A percentile compares a stretch with the other conserved stretches of the same genome.
These are phyloP conservation scores for Prunus campanulata DNA, from an alignment of 306 rosid genomes.

Conservation along the genomic window DNA sequence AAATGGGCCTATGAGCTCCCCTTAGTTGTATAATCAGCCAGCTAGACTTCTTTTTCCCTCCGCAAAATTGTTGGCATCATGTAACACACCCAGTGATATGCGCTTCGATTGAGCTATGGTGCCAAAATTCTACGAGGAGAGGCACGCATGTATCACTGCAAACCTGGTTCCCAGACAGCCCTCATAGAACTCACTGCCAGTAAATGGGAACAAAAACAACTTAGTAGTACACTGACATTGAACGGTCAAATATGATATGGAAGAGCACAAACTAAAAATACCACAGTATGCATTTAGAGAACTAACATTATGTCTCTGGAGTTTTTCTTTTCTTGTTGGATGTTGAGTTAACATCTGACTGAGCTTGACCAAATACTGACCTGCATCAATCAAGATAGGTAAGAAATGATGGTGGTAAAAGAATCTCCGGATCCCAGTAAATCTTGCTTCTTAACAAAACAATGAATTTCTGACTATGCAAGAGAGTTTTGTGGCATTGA, in stretches of 20 bases:
- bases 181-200: not conserved
- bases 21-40: not conserved
- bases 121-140: not conserved
- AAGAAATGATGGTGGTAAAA: not conserved
- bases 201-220: not conserved
- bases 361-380: slow-evolving; percentile 78
- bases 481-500: not conserved
- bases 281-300: not conserved
- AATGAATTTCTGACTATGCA: not conserved
- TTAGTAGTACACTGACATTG: slow-evolving; percentile 12
- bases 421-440: not conserved
- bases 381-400: slow-evolving; percentile 37
- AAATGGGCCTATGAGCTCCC: not conserved
- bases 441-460: not conserved
- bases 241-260: not conserved
- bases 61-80: not conserved
- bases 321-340: slow-evolving; percentile 60
- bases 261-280: slow-evolving; percentile 3
- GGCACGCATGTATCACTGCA: not conserved
- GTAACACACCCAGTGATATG: not conserved
- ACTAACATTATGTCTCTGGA: slow-evolving; percentile 35
- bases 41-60: not conserved
- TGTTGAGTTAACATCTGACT: slow-evolving; percentile 40
- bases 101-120: not conserved
- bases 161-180: not conserved